Evolutionary conservation across 2,329 filamentous ascomycete species (phyloP).

Genomic region (Mycogone perniciosa): DNA sequence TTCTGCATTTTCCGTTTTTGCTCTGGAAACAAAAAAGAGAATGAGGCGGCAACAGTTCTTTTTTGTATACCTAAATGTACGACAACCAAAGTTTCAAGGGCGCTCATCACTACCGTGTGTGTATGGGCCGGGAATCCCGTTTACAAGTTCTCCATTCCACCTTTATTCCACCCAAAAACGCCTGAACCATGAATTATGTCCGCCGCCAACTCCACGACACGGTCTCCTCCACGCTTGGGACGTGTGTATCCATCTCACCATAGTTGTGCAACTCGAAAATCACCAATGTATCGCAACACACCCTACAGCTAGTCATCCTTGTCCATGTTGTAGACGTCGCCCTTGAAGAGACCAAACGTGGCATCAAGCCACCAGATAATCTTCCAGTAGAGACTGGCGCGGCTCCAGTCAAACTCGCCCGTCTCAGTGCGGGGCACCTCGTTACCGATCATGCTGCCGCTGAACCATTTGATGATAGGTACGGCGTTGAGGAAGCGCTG

Average conservation of each 20-base stretch:
- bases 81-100: conserved; percentile 1
- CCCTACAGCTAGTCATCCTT: conserved; percentile 46
- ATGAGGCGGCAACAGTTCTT: conserved; percentile 3
- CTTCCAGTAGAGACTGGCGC: conserved; percentile 61
- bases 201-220: too few species aligned
- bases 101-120: background rate
- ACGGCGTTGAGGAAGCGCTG: conserved; percentile 60
- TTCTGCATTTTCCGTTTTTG: background rate
- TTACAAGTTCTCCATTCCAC: background rate
- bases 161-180: too few species aligned
- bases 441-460: conserved; percentile 65
- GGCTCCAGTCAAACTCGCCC: conserved; percentile 71
- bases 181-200: too few species aligned
- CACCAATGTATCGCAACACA: background rate
- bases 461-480: conserved; percentile 67
- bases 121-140: background rate
- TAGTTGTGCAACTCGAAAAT: background rate
- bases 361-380: conserved; percentile 58
- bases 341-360: conserved; percentile 51
- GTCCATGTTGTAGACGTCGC: conserved; percentile 50
- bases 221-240: too few species aligned
- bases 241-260: too few species aligned
- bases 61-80: conserved; percentile 10
- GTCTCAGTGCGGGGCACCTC: conserved; percentile 66
- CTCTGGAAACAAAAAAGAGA: background rate